Evolutionary conservation across 2,329 filamentous ascomycete species (phyloP).

Genomic region (Bisporella sp.): DNA sequence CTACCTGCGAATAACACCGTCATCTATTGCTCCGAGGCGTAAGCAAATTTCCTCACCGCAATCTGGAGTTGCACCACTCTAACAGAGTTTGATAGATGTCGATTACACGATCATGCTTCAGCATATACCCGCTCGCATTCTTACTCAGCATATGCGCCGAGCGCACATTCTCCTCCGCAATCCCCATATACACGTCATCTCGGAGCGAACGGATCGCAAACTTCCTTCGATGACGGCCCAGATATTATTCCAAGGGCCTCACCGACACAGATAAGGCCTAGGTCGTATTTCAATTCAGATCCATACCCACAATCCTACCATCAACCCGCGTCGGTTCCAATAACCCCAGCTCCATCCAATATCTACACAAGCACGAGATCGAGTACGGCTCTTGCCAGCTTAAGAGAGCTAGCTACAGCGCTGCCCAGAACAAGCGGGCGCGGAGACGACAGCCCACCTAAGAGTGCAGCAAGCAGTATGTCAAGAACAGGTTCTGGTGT

Average conservation of each 20-base stretch:
- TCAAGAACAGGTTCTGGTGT: slow-evolving; percentile 18
- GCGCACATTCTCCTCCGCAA: slow-evolving; percentile 25
- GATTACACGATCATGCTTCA: slow-evolving; percentile 21
- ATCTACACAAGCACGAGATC: slow-evolving; percentile 8
- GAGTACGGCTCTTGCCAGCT: slow-evolving; percentile 19
- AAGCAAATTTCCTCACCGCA: slow-evolving; percentile 28
- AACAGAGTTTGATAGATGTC: slow-evolving; percentile 13
- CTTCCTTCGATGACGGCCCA: slow-evolving; percentile 40
- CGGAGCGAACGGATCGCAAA: background rate
- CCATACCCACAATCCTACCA: slow-evolving; percentile 29
- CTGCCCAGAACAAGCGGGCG: slow-evolving; percentile 13
- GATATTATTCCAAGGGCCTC: slow-evolving; percentile 59
- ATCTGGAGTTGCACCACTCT: slow-evolving; percentile 2
- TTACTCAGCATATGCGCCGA: slow-evolving; percentile 14
- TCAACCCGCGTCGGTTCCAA: slow-evolving; percentile 27
- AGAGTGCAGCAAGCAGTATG: slow-evolving; percentile 12
- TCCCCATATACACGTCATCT: slow-evolving; percentile 14
- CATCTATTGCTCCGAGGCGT: slow-evolving; percentile 58
- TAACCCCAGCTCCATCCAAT: slow-evolving; percentile 3
- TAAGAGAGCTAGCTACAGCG: slow-evolving; percentile 22
- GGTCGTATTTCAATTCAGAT: slow-evolving; percentile 45
- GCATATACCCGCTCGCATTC: slow-evolving; percentile 13
- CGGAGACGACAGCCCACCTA: slow-evolving; percentile 6
- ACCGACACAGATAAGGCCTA: slow-evolving; percentile 52
- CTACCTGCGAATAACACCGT: slow-evolving; percentile 48